Evolutionary conservation across 805 yeast genomes (phyloP).

Genomic region (Priceomyces castillae): DNA sequence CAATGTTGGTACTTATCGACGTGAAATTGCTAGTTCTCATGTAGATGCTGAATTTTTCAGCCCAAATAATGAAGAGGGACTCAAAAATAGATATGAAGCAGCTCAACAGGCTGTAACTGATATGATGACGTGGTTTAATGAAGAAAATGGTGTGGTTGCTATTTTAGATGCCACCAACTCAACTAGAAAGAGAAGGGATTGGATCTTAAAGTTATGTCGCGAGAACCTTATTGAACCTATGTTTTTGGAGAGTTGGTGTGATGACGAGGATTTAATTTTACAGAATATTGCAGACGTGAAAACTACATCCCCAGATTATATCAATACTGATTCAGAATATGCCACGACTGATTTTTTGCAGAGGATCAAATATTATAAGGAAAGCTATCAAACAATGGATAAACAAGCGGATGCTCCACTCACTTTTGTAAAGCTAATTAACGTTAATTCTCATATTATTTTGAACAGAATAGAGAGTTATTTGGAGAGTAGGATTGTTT

Average conservation of each 20-base stretch:
- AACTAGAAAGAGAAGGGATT: conserved; percentile 65
- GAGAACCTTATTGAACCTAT: conserved; percentile 77
- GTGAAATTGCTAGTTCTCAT: conserved; percentile 50
- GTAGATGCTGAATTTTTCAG: conserved; percentile 80
- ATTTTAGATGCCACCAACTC: conserved; percentile 92
- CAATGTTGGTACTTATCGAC: conserved; percentile 84
- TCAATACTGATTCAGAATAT: conserved; percentile 60
- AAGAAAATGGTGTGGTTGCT: conserved; percentile 84
- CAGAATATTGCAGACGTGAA: conserved; percentile 85
- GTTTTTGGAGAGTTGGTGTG: conserved; percentile 90
- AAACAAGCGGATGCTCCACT: conserved; percentile 55
- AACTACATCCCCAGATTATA: conserved; percentile 81
- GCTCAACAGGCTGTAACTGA: conserved; percentile 70
- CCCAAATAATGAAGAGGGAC: conserved; percentile 61
- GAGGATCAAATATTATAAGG: conserved; percentile 72
- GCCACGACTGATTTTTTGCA: conserved; percentile 71
- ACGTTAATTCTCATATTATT: conserved; percentile 84
- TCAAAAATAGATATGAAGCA: conserved; percentile 62
- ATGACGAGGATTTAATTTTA: conserved; percentile 72
- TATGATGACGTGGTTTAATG: conserved; percentile 82
- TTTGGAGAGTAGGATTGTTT: conserved; percentile 87
- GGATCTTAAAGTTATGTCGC: conserved; percentile 60
- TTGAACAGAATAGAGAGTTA: conserved; percentile 86
- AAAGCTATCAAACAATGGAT: conserved; percentile 74
- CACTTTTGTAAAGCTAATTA: conserved; percentile 84